Conservation (phyloP, 2,329 filamentous ascomycete species). For the Cladosporium sphaerospermum region DNA sequence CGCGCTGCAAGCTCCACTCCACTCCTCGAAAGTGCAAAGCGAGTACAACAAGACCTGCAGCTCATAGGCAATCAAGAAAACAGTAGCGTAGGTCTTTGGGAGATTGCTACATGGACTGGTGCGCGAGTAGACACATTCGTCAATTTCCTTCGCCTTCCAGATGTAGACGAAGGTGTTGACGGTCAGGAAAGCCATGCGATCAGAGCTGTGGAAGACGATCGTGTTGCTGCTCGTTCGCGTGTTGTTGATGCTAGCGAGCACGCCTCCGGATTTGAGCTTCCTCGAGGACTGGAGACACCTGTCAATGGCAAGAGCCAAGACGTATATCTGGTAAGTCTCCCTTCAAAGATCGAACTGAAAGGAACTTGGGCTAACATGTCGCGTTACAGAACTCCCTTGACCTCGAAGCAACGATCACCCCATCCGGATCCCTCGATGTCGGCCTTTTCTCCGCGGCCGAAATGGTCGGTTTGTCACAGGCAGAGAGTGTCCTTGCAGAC, state of each 20-base stretch:
- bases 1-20: constrained; percentile 23
- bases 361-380: constrained; percentile 15
- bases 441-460: constrained; percentile 46
- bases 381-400: constrained; percentile 46
- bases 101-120: constrained; percentile 71
- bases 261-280: background rate
- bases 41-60: constrained; percentile 63
- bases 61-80: constrained; percentile 52
- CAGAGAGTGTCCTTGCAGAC: constrained; percentile 31
- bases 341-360: background rate
- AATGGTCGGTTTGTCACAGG: constrained; percentile 36
- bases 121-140: constrained; percentile 65
- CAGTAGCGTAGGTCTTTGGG: constrained; percentile 57
- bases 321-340: constrained; percentile 14
- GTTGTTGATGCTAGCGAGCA: background rate
- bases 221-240: constrained; percentile 4
- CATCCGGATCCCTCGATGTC: constrained; percentile 43
- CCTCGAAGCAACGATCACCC: constrained; percentile 47
- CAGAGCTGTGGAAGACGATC: constrained; percentile 16
- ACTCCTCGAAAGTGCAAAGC: constrained; percentile 48
- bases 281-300: background rate
- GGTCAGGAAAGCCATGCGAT: constrained; percentile 20
- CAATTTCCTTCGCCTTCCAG: constrained; percentile 66
- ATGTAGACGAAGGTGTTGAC: constrained; percentile 26
- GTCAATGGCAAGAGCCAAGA: background rate